A percentile compares a stretch with the other conserved stretches of the same genome.
phyloP scores from a whole-genome alignment of 2,329 filamentous ascomycete genomes.

The Rhytidhysteron rufulum region DNA sequence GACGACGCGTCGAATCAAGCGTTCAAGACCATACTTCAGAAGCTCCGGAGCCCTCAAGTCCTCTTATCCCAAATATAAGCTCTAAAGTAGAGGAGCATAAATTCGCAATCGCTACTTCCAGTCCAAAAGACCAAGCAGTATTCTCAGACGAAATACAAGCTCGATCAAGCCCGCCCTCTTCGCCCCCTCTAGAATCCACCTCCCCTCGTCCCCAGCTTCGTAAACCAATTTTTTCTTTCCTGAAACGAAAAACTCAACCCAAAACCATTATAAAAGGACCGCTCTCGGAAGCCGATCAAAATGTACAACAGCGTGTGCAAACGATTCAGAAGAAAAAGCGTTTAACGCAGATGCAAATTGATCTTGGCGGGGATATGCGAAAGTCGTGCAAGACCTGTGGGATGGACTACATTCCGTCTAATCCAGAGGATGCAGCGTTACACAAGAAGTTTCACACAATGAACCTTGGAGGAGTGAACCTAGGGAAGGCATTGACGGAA shows the following conservation, averaged over 20 bases:
- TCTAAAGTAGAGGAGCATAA: no score
- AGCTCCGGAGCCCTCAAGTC: slow-evolving; percentile 12
- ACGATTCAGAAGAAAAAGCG: slow-evolving; percentile 26
- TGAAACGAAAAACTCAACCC: slow-evolving; percentile 27
- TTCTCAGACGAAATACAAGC: slow-evolving; percentile 39
- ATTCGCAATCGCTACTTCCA: slow-evolving; percentile 21
- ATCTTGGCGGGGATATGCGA: slow-evolving; percentile 53
- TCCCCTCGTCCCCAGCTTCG: slow-evolving; percentile 23
- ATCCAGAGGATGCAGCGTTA: slow-evolving; percentile 56
- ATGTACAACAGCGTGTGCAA: slow-evolving; percentile 27
- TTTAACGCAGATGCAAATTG: slow-evolving; percentile 59
- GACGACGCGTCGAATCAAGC: slow-evolving; percentile 28
- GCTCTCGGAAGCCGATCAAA: slow-evolving; percentile 25
- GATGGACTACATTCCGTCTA: slow-evolving; percentile 64
- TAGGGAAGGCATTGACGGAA: slow-evolving; percentile 55
- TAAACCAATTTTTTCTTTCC: slow-evolving; percentile 49
- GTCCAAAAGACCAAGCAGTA: slow-evolving; percentile 28
- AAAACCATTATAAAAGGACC: slow-evolving; percentile 12
- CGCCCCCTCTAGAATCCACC: slow-evolving; percentile 17
- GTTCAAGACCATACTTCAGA: slow-evolving; percentile 5
- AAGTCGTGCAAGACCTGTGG: slow-evolving; percentile 58
- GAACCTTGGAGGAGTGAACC: slow-evolving; percentile 58
- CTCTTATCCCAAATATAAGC: background rate
- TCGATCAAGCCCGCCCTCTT: slow-evolving; percentile 28
- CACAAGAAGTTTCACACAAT: slow-evolving; percentile 63